Conservation (phyloP, 2,329 filamentous ascomycete species). For the Aureobasidium sp. region DNA sequence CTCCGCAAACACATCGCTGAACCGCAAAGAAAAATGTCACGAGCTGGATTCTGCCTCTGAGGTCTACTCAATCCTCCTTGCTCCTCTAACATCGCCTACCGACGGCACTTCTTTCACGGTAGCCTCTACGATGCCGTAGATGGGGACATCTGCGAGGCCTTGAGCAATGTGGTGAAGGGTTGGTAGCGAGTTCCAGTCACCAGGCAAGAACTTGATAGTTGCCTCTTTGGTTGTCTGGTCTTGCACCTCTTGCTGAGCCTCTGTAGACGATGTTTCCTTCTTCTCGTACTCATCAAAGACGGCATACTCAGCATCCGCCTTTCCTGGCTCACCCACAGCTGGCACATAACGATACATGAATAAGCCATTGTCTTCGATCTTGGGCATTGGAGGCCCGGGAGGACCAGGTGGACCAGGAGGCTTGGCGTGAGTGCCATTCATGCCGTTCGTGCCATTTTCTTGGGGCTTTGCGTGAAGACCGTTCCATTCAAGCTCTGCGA, state of each 20-base stretch:
- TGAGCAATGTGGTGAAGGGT: constrained; percentile 54
- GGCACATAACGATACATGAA: constrained; percentile 55
- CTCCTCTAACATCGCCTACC: constrained; percentile 41
- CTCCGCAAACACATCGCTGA: not conserved
- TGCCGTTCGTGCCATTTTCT: constrained; percentile 1
- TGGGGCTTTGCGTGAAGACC: constrained; percentile 19
- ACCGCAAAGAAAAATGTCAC: not conserved
- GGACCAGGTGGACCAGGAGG: not conserved
- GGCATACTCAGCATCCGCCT: constrained; percentile 50
- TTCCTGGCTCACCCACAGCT: constrained; percentile 43
- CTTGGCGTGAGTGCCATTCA: not conserved
- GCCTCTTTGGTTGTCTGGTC: constrained; percentile 33
- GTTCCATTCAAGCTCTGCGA: constrained; percentile 27
- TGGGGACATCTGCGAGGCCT: constrained; percentile 48
- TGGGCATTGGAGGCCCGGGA: constrained; percentile 13
- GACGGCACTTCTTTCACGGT: constrained; percentile 51
- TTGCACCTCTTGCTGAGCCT: not conserved
- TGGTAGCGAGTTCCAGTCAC: constrained; percentile 50
- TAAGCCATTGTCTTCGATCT: constrained; percentile 39
- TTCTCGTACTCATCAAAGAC: constrained; percentile 34
- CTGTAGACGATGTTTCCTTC: constrained; percentile 30
- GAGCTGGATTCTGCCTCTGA: not conserved
- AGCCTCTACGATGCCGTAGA: constrained; percentile 50
- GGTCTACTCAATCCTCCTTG: constrained; percentile 24
- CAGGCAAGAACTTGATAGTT: constrained; percentile 41